These are phyloP conservation scores for Mrakia gelida DNA, from an alignment of 768 basidiomycete genomes.

Conservation along the genomic window DNA sequence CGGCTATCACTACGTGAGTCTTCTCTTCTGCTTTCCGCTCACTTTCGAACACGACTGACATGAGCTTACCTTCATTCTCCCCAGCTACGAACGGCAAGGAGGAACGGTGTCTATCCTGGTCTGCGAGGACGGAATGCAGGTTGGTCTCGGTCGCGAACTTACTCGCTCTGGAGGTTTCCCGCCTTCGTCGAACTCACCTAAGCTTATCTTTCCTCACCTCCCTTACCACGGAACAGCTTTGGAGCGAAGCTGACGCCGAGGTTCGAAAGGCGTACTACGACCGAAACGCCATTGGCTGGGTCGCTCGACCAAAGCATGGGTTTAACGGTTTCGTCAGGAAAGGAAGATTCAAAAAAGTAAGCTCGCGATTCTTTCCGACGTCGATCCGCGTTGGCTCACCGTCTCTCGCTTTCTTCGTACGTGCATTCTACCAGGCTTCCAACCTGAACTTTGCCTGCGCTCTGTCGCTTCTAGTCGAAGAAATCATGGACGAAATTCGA, in stretches of 20 bases:
- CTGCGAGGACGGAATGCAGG: conserved; percentile 78
- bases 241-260: conserved; percentile 56
- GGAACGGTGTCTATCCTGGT: conserved; percentile 73
- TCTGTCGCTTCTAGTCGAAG: conserved; percentile 61
- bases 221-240: conserved; percentile 18
- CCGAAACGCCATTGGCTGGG: conserved; percentile 69
- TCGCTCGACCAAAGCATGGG: conserved; percentile 71
- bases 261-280: conserved; percentile 69
- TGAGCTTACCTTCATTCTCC: neutral
- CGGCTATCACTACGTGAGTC: conserved; percentile 69
- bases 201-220: neutral
- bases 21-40: neutral
- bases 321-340: conserved; percentile 70
- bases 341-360: conserved; percentile 78
- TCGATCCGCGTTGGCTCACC: neutral
- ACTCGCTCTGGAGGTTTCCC: too few relatives aligned
- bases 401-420: neutral
- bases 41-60: too few relatives aligned
- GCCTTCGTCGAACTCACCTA: neutral
- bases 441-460: conserved; percentile 81
- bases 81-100: conserved; percentile 70
- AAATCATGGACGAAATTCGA: conserved; percentile 50
- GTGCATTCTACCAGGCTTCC: conserved; percentile 51
- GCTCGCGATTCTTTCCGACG: neutral
- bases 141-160: conserved; percentile 35